A percentile compares a stretch with the other conserved stretches of the same genome.
Conservation (phyloP, 2,329 filamentous ascomycete species). For the Colletotrichum melonis region DNA sequence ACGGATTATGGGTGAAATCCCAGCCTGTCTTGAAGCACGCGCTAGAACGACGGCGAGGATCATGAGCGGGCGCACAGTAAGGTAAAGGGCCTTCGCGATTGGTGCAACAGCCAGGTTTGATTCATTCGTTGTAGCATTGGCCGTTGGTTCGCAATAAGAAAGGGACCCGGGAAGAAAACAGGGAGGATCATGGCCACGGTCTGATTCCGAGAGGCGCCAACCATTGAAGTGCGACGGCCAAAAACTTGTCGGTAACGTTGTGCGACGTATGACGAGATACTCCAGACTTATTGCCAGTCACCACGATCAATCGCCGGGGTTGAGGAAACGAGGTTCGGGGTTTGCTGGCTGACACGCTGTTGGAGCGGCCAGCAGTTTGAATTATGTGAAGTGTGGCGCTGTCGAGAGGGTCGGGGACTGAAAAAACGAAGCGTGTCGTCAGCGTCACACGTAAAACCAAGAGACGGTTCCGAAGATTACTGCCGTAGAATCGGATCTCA, state of each 20-base stretch:
- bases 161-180: conserved; percentile 3
- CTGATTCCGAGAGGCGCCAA: background rate
- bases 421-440: conserved; percentile 4
- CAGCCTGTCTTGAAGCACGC: background rate
- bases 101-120: background rate
- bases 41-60: background rate
- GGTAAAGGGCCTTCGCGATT: background rate
- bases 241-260: background rate
- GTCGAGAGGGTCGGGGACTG: background rate
- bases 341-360: background rate
- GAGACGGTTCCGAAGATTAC: background rate
- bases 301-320: background rate
- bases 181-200: background rate
- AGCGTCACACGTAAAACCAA: background rate
- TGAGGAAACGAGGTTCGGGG: background rate
- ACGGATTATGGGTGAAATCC: background rate
- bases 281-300: background rate
- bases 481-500: background rate
- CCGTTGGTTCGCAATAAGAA: conserved; percentile 8
- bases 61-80: background rate
- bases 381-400: background rate
- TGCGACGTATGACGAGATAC: conserved; percentile 18
- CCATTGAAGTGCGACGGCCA: conserved; percentile 11
- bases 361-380: background rate
- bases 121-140: conserved; percentile 1